A percentile compares a stretch with the other conserved stretches of the same genome.
Conservation (phyloP, 352 stramenopile genomes). For the Elongisporangium prolatum region DNA sequence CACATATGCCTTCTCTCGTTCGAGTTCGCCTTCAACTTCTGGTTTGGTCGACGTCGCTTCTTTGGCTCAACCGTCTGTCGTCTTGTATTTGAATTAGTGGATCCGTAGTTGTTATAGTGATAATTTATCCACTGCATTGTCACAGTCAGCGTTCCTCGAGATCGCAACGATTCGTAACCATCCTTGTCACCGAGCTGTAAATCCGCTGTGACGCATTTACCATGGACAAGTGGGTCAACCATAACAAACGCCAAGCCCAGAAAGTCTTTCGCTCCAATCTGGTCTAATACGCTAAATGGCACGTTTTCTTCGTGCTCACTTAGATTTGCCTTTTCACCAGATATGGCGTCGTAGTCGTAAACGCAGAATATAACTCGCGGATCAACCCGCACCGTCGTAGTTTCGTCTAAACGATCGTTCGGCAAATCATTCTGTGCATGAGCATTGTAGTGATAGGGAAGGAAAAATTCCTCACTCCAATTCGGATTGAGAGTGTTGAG, state of each 20-base stretch:
- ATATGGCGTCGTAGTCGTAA: constrained; percentile 39
- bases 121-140: constrained; percentile 57
- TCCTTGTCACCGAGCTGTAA: constrained; percentile 21
- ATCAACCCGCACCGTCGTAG: constrained; percentile 1
- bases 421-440: constrained; percentile 11
- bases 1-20: background rate
- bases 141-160: constrained; percentile 37
- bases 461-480: constrained; percentile 73
- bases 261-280: constrained; percentile 23
- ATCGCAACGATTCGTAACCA: constrained; percentile 17
- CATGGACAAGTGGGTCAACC: constrained; percentile 40
- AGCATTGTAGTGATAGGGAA: constrained; percentile 39
- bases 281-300: background rate
- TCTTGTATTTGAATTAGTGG: background rate
- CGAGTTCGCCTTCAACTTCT: background rate
- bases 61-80: background rate
- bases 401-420: background rate
- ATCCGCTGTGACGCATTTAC: constrained; percentile 32
- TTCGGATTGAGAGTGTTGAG: constrained; percentile 48
- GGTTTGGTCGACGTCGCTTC: background rate
- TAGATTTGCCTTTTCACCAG: constrained; percentile 7
- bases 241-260: constrained; percentile 34
- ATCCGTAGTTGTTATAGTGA: constrained; percentile 8
- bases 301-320: constrained; percentile 3
- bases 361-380: constrained; percentile 12